Base-by-base conservation (phyloP, 163 green algal species). In the Volvox carteri region DNA sequence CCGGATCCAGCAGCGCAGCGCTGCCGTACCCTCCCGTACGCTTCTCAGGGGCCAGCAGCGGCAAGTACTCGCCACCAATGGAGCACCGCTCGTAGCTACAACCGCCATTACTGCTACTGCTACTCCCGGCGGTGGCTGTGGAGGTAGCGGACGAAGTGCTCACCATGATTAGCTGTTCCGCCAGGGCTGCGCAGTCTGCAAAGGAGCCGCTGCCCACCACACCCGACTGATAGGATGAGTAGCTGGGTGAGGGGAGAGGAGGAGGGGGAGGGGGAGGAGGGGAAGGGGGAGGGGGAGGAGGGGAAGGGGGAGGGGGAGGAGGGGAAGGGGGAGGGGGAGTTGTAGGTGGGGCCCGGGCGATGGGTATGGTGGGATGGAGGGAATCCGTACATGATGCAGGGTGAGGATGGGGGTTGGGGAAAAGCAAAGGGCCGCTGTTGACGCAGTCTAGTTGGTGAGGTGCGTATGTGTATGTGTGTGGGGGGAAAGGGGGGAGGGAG, bases 191-290 rank as follows among this genome's bases (percentile, higher is more conserved):
- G 56, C 91, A 94, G 0, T 19, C 50, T 1, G n/a, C 72, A 73
- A 91, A 94, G 86, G 86, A 60, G 39, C 91, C 78, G 37, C 58
- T 78, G 86, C 91, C 91, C 8, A 33, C 7, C 3, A 91, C 39
- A 54, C 90, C 78, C n/a, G 39, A 42, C 19, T 67, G 48, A 16
- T n/a, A 35, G 0, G 72, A 52, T 9, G 12, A 54, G 73, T 90
- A 93, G 42, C 87, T 91, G 79, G 8, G 42, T 2, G 42, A 18
- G 72, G 4, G 1, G 41, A 62, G 16, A 54, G n/a, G n/a, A n/a
- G n/a, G n/a, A n/a, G n/a, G n/a, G n/a, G n/a, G n/a, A n/a, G n/a
- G n/a, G n/a, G n/a, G n/a, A n/a, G n/a, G n/a, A n/a, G n/a, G n/a
- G n/a, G n/a, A n/a, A n/a, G n/a, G n/a, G n/a, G n/a, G n/a, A n/a